These are phyloP conservation scores for Tillandsia fasciculata DNA, from an alignment of 176 grass and related monocot genomes.

Conservation along the genomic window DNA sequence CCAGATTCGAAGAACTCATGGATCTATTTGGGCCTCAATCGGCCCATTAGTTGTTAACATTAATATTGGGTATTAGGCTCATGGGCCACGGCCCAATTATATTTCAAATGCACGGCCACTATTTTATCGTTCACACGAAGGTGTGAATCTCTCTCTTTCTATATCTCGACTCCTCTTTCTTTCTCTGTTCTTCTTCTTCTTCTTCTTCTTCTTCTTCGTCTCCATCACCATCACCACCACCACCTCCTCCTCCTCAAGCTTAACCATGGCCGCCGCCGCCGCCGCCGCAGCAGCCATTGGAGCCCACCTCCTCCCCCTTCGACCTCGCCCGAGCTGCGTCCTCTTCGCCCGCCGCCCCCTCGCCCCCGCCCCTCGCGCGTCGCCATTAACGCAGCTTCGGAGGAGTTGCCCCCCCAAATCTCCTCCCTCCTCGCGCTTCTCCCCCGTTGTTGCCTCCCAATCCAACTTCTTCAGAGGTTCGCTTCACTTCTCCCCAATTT, in stretches of 20 bases:
- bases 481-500: not conserved
- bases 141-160: not conserved
- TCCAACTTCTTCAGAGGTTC: slow-evolving; percentile 55
- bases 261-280: not conserved
- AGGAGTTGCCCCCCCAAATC: not conserved
- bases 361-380: not conserved
- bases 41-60: too few species aligned
- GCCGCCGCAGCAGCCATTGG: not conserved
- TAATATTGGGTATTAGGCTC: too few species aligned
- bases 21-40: too few species aligned
- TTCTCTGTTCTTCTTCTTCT: not conserved
- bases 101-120: too few species aligned
- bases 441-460: slow-evolving; percentile 39
- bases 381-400: not conserved
- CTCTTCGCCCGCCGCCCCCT: not conserved
- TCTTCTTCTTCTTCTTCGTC: not conserved
- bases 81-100: too few species aligned
- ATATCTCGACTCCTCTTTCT: not conserved
- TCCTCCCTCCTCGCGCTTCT: not conserved
- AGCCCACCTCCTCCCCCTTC: not conserved
- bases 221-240: not conserved
- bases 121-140: too few species aligned
- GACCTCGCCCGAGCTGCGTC: not conserved
- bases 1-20: too few species aligned
- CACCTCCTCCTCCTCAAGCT: not conserved